Evolutionary conservation across 2,329 filamentous ascomycete species (phyloP), one percentile per base, ranked within the genome.

Genomic region (Cytospora schulzeri): DNA sequence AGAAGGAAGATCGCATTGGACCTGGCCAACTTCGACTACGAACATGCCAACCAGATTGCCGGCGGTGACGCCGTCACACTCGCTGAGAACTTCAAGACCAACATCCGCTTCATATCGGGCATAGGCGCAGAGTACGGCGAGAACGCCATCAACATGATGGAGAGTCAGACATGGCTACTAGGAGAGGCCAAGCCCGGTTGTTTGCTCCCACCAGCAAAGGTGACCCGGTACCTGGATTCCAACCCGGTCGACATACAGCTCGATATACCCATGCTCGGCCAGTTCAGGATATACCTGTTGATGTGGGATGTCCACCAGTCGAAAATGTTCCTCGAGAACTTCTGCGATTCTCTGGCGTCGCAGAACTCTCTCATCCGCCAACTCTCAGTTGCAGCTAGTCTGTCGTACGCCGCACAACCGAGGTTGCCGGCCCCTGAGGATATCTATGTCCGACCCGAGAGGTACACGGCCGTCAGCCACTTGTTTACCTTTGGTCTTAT

Each of bases 181-280:
- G 81, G 83, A 48, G 80, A 82, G 29, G 81, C 81, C 55, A 81
- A 80, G 66, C 83, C 83, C 4, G 84, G 84, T 9, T 84, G 81
- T 57, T 77, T 85, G 26, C 79, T 91, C 29, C 83, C 87, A 3
- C 90, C 90, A 2, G 88, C 88, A 50, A 90, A 86, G 75, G 89
- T 89, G 22, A 90, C 88, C 0, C 84, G 91, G 31, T 92, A 89
- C 72, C 84, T 92, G 59, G 91, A 93, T 75, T 88, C 90, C 4
- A 93, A 93, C 70, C 90, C 90, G 0, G 86, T 93, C 51, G 88
- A 93, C 69, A 79, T 93, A 31, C 89, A 93, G 73, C 85, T 92
- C 7, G 91, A 93, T 71, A 91, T 93, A 53, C 91, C 91, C 1
- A 85, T 92, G 75, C 79, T 93, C 7, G 88, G 90, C 29, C 91